phyloP scores from a whole-genome alignment of 1,284 basidiomycete genomes.

The Sporisorium scitamineum region DNA sequence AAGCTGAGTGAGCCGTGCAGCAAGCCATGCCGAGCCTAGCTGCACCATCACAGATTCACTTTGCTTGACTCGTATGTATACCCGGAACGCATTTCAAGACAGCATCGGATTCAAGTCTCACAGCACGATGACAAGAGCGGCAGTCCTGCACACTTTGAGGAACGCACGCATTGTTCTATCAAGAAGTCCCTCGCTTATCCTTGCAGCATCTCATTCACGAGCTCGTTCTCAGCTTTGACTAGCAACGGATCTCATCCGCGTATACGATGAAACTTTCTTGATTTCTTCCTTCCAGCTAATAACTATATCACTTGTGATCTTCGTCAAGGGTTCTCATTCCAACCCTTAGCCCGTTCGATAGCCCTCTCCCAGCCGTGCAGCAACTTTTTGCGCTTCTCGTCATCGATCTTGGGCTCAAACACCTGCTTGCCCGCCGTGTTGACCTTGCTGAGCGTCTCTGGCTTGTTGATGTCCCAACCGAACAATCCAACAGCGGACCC shows the following conservation, averaged over 20 bases:
- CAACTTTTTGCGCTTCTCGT: conserved; percentile 70
- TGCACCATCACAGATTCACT: too few species aligned
- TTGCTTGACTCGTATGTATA: neutral
- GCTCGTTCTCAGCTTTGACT: too few species aligned
- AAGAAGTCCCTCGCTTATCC: neutral
- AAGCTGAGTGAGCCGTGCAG: neutral
- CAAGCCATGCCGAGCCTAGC: neutral
- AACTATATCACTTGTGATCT: neutral
- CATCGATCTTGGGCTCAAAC: conserved; percentile 77
- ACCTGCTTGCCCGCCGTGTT: conserved; percentile 84
- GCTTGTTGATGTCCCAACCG: conserved; percentile 91
- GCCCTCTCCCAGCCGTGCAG: conserved; percentile 63
- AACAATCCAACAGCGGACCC: conserved; percentile 87
- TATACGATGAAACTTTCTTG: neutral
- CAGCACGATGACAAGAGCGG: neutral
- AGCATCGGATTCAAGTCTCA: neutral
- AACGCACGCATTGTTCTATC: neutral
- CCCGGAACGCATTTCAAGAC: neutral
- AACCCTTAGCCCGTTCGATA: conserved; percentile 57
- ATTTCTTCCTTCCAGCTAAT: neutral
- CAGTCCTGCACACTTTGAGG: neutral
- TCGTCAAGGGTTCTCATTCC: conserved; percentile 54
- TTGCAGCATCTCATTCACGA: neutral
- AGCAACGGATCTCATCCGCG: too few species aligned
- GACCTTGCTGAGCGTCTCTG: conserved; percentile 87